These are phyloP conservation scores for Ophiostoma quercus DNA, from an alignment of 2,329 filamentous ascomycete genomes.

Conservation along the genomic window DNA sequence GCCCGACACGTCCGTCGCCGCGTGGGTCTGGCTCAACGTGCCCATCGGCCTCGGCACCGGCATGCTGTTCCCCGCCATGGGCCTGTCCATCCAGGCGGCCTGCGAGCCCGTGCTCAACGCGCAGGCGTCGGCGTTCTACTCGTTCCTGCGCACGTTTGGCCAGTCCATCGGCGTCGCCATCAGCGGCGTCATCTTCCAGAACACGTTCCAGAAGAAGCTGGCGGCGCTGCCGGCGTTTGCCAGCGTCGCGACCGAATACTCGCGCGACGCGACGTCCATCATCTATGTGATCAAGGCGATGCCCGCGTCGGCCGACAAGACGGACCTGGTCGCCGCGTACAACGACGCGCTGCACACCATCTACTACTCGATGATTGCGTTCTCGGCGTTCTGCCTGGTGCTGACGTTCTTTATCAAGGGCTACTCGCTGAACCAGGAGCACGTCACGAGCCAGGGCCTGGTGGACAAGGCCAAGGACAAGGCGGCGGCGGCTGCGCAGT, in stretches of 20 bases:
- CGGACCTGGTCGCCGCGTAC: conserved; percentile 37
- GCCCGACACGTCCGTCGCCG: conserved; percentile 28
- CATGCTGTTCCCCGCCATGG: conserved; percentile 38
- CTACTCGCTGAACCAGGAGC: conserved; percentile 43
- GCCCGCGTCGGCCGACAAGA: conserved; percentile 39
- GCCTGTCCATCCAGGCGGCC: conserved; percentile 39
- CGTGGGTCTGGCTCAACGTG: conserved; percentile 37
- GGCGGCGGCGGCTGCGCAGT: conserved; percentile 14
- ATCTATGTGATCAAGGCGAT: conserved; percentile 51
- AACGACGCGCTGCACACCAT: conserved; percentile 50
- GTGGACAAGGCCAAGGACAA: conserved; percentile 33
- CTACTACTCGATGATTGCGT: conserved; percentile 49
- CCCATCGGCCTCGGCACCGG: conserved; percentile 38
- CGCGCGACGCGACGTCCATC: conserved; percentile 50
- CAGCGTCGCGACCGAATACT: conserved; percentile 40
- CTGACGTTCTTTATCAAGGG: conserved; percentile 49
- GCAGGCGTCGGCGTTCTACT: conserved; percentile 39
- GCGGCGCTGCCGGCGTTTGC: conserved; percentile 23
- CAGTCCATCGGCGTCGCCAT: conserved; percentile 41
- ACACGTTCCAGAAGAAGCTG: conserved; percentile 29
- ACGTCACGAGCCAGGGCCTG: conserved; percentile 46
- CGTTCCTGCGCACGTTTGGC: conserved; percentile 40
- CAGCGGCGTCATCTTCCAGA: conserved; percentile 40
- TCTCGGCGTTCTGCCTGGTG: conserved; percentile 47
- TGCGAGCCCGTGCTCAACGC: conserved; percentile 36